A percentile compares a stretch with the other conserved stretches of the same genome.
phyloP scores from a whole-genome alignment of 192 early-diverging fungal species.

The Rhizophagus prolifer region DNA sequence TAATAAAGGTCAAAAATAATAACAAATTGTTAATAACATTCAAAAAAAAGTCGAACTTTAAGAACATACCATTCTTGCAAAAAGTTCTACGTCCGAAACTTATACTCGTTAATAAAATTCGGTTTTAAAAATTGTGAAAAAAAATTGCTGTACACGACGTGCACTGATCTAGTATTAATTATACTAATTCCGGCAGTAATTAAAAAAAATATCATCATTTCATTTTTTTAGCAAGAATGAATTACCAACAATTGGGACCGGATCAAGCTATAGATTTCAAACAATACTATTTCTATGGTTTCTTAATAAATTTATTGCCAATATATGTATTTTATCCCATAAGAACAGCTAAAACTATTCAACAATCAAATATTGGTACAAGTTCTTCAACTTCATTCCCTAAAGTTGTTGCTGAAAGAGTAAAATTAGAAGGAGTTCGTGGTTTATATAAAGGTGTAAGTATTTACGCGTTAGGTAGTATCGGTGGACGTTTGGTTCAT shows the following conservation, averaged over 20 bases:
- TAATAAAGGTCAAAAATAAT: too few species aligned
- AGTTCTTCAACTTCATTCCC: conserved; percentile 11
- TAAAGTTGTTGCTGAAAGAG: conserved; percentile 15
- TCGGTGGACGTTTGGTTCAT: conserved; percentile 25
- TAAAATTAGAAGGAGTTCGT: conserved; percentile 21
- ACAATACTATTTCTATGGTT: conserved; percentile 27
- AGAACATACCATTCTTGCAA: too few species aligned
- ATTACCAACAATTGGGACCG: not conserved
- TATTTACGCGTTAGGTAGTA: conserved; percentile 20
- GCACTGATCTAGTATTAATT: too few species aligned
- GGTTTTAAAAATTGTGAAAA: too few species aligned
- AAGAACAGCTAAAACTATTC: conserved; percentile 26
- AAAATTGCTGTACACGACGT: too few species aligned
- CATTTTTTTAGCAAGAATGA: not conserved
- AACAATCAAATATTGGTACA: conserved; percentile 29
- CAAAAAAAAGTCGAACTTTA: too few species aligned
- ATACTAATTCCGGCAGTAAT: too few species aligned
- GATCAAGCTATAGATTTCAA: conserved; percentile 29
- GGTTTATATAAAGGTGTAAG: conserved; percentile 29
- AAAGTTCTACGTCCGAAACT: too few species aligned
- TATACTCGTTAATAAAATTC: too few species aligned
- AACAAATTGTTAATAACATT: too few species aligned
- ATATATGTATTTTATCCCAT: conserved; percentile 34
- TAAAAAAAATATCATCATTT: too few species aligned
- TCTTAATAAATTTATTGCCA: conserved; percentile 29